Evolutionary conservation across 805 yeast species (phyloP), one percentile per base, ranked within the genome.

Genomic region (Pichia paraexigua): DNA sequence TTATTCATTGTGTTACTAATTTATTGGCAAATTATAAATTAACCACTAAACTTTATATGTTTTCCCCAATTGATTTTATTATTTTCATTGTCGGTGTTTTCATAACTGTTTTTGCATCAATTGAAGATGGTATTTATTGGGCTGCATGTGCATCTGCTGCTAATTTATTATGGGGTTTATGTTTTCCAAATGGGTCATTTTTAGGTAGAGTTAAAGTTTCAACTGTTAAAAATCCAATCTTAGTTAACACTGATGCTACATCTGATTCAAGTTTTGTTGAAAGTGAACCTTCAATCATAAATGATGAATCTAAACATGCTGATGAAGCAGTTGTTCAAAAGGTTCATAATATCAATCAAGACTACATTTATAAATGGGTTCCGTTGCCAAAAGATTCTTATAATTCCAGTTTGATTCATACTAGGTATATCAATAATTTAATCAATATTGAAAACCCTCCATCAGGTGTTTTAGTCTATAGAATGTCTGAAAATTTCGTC

Each of bases 1-100:
- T 90, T 58, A 90, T 90, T 62, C 96, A 90, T 68, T 96, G 97
- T n/a, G 97, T 90, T 15, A 78, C 87, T 50, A 97, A 90, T 68
- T 76, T 90, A 67, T 69, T 89, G 55, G 84, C 95, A 2, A 75
- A 82, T 48, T 86, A 79, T 65, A 75, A 75, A 59, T 78, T 83
- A 27, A 77, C 89, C 13, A 78, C 78, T 78, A 77, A 73, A 58
- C 76, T 85, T 64, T 90, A 86, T 85, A 76, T 73, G 55, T 77
- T 85, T 51, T 71, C 80, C 48, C 97, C 97, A 27, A 55, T 86
- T 18, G 96, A 88, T 66, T 78, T 76, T 61, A 73, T 82, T 24
- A 83, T 87, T 48, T 88, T 87, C 71, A 46, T 88, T 9, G 76
- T 79, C 48, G 88, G 88, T 35, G 83, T 88, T 9, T 62, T 88